Base-by-base conservation (phyloP, 192 early-diverging fungal genomes). In the Chytriomyces sp. region DNA sequence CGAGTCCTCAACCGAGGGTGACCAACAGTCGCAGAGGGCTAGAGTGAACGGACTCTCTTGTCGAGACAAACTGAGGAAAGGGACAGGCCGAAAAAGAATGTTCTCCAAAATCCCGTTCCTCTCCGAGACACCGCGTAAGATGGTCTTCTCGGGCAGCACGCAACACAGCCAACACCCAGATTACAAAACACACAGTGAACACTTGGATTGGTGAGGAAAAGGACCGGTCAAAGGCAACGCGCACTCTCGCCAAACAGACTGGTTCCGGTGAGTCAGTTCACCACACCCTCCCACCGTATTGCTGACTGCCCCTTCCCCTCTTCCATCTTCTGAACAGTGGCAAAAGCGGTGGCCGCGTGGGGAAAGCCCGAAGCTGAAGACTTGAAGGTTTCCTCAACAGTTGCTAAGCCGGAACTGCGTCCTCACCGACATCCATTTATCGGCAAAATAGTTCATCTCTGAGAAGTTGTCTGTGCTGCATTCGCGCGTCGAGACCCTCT, bases 351-450 rank as follows among this genome's bases (percentile, higher is more conserved):
- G 30, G 39, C 60, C 12, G 31, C 36, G 14, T 81, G 77, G 77
- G 80, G 77, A 4, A 76, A 76, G 49, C 40, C 36, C 5, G 77
- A 81, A 34, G 63, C 75, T 30, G 67, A 70, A n/a, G 80, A 81
- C 53, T 3, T 81, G 10, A 62, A 56, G 67, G 76, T 73, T 17
- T 19, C n/a, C 8, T 62, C n/a, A n/a, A n/a, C n/a, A n/a, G n/a
- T n/a, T n/a, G n/a, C 10, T 33, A 0, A 62, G 1, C 34, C 32
- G 8, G 38, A 36, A 34, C 17, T n/a, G 25, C 28, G 12, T 28
- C 10, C 28, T 36, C 17, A 10, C 17, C 17, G 32, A 10, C 7
- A 36, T 62, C 34, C 28, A 22, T 62, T 7, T 34, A 62, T 39
- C 31, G 8, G 31, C 38, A 77, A 70, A 73, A 70, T 33, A n/a